Evolutionary conservation across 352 stramenopile species (phyloP).

Genomic region (Phytophthora constricta): DNA sequence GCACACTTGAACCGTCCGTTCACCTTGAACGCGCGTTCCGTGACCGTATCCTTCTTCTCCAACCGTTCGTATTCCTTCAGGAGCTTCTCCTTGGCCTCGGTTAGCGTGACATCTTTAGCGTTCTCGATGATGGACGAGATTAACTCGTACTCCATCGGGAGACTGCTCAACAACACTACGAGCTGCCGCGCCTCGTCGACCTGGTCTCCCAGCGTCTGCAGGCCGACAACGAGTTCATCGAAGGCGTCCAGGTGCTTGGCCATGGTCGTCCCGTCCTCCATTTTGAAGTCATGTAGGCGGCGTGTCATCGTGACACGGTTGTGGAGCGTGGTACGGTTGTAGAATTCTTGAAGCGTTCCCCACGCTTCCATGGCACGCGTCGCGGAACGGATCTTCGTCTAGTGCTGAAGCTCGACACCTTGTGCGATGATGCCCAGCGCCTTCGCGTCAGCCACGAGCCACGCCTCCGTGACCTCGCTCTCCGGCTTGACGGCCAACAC

Average conservation of each 20-base stretch:
- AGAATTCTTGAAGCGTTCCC: conserved; percentile 21
- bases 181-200: conserved; percentile 35
- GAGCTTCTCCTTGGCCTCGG: too few species aligned
- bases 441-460: conserved; percentile 30
- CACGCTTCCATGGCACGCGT: conserved; percentile 21
- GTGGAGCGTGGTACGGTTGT: conserved; percentile 35
- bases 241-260: conserved; percentile 30
- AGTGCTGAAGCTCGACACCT: conserved; percentile 19
- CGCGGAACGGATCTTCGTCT: conserved; percentile 22
- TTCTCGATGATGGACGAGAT: conserved; percentile 27
- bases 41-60: conserved; percentile 16
- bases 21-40: conserved; percentile 7
- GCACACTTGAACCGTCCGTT: background rate
- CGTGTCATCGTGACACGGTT: conserved; percentile 34
- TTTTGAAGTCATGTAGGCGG: conserved; percentile 33
- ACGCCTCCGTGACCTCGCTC: conserved; percentile 21
- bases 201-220: conserved; percentile 32
- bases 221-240: conserved; percentile 29
- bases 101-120: too few species aligned
- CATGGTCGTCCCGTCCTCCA: conserved; percentile 17
- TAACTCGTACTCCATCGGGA: conserved; percentile 32
- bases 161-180: conserved; percentile 31
- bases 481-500: conserved; percentile 16
- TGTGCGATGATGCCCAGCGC: conserved; percentile 35
- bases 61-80: too few species aligned